These are phyloP conservation scores for Funneliformis caledonium DNA, from an alignment of 371 early-diverging fungal species.

Conservation along the genomic window DNA sequence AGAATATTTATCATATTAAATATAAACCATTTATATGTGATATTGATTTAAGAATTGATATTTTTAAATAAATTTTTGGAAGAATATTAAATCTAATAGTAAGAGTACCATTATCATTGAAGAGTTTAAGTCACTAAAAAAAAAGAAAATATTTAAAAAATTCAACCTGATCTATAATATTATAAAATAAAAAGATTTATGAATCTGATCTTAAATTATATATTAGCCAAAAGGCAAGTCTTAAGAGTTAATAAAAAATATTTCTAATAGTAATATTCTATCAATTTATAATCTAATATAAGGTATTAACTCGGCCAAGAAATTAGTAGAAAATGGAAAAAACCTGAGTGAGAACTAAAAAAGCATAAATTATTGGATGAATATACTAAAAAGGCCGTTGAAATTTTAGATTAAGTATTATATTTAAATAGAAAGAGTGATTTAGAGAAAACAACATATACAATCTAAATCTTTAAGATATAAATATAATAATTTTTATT, in stretches of 20 bases:
- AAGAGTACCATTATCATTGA: not conserved
- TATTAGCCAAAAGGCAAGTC: slow-evolving; percentile 3
- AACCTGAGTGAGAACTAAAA: not conserved
- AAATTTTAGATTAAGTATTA: too few species aligned
- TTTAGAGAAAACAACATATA: too few species aligned
- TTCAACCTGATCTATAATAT: not conserved
- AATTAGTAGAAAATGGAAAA: slow-evolving; percentile 9
- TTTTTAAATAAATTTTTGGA: not conserved
- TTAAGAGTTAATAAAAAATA: slow-evolving; percentile 19
- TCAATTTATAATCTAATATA: slow-evolving; percentile 11
- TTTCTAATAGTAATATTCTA: slow-evolving; percentile 13
- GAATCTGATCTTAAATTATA: not conserved
- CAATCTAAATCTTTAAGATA: slow-evolving; percentile 8
- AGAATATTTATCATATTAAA: not conserved
- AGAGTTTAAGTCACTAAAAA: not conserved
- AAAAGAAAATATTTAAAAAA: not conserved
- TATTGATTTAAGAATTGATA: slow-evolving; percentile 6
- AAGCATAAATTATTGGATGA: not conserved
- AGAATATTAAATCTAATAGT: not conserved
- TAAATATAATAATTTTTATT: slow-evolving; percentile 22
- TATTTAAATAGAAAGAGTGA: slow-evolving; percentile 5
- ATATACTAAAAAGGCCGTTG: too few species aligned
- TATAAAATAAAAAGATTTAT: slow-evolving; percentile 22
- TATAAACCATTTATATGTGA: slow-evolving; percentile 14
- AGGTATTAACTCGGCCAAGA: slow-evolving; percentile 7